Percentiles rank a stretch among this genome's conserved stretches.
These are phyloP conservation scores for Butyriboletus loyo DNA, from an alignment of 768 basidiomycete species.

Conservation along the genomic window DNA sequence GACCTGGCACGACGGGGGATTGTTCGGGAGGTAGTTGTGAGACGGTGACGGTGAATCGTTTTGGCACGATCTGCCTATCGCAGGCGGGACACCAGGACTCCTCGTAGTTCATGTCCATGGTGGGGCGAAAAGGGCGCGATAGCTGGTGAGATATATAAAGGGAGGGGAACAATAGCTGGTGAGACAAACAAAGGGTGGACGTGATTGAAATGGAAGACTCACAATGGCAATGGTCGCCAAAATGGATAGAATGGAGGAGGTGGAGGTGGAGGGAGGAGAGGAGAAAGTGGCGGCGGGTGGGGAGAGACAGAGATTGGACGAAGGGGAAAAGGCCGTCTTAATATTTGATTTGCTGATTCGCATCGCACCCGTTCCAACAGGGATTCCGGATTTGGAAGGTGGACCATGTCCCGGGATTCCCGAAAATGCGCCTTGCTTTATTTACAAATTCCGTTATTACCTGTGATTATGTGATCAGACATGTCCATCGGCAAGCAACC, in stretches of 20 bases:
- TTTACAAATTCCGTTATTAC: slow-evolving; percentile 34
- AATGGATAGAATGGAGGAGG: neutral
- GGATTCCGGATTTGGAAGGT: slow-evolving; percentile 14
- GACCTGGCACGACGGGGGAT: slow-evolving; percentile 22
- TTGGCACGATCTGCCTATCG: slow-evolving; percentile 76
- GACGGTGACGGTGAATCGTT: slow-evolving; percentile 56
- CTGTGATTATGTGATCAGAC: slow-evolving; percentile 26
- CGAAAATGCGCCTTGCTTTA: slow-evolving; percentile 22
- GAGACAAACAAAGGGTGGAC: slow-evolving; percentile 13
- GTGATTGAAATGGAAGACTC: neutral
- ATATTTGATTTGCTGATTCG: slow-evolving; percentile 40
- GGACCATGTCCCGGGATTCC: slow-evolving; percentile 25
- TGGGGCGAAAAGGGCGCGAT: slow-evolving; percentile 12
- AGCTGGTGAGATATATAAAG: slow-evolving; percentile 3
- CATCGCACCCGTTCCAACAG: slow-evolving; percentile 30
- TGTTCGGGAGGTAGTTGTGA: slow-evolving; percentile 20
- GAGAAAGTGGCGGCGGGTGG: slow-evolving; percentile 22
- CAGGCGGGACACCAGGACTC: slow-evolving; percentile 81
- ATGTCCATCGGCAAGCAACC: slow-evolving; percentile 29
- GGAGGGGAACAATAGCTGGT: slow-evolving; percentile 8
- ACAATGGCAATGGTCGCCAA: slow-evolving; percentile 11
- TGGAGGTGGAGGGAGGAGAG: slow-evolving; percentile 9
- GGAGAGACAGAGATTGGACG: slow-evolving; percentile 26
- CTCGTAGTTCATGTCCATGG: slow-evolving; percentile 49
- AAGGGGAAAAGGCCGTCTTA: slow-evolving; percentile 31